Percentiles rank a stretch among this genome's conserved stretches.
phyloP scores from a whole-genome alignment of 345 rosid genomes.

The Syzygium aqueum region DNA sequence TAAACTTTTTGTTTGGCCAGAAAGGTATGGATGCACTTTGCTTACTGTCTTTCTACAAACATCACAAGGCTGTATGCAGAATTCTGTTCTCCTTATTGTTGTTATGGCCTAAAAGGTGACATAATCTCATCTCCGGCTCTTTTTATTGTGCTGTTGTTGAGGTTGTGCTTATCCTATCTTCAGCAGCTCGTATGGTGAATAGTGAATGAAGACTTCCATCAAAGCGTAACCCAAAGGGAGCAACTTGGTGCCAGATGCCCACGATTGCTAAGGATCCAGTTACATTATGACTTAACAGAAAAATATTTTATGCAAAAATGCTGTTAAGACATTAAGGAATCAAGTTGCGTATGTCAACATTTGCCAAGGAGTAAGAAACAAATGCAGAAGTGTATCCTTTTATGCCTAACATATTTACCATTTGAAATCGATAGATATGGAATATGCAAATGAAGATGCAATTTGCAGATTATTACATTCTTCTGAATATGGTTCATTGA shows the following conservation, averaged over 20 bases:
- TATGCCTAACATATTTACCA: background rate
- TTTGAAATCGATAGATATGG: background rate
- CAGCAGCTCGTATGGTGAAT: background rate
- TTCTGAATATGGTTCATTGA: background rate
- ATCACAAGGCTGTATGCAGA: background rate
- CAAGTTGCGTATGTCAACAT: background rate
- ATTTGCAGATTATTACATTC: background rate
- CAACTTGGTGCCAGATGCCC: background rate
- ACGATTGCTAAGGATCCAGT: background rate
- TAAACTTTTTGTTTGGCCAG: background rate
- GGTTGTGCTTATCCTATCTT: background rate
- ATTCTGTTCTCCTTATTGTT: background rate
- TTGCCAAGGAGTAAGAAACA: background rate
- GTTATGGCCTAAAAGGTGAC: background rate
- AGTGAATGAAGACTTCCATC: background rate
- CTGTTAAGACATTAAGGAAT: background rate
- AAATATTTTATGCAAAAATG: background rate
- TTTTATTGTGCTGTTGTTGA: background rate
- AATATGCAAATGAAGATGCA: background rate
- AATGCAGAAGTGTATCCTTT: background rate
- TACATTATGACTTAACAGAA: background rate
- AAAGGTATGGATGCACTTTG: background rate
- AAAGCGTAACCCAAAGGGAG: background rate
- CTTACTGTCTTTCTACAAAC: background rate
- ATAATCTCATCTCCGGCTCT: background rate